Percentiles rank a stretch among this genome's conserved stretches.
These are phyloP conservation scores for Jackrogersella minutella DNA, from an alignment of 495 filamentous ascomycete species.

Conservation along the genomic window DNA sequence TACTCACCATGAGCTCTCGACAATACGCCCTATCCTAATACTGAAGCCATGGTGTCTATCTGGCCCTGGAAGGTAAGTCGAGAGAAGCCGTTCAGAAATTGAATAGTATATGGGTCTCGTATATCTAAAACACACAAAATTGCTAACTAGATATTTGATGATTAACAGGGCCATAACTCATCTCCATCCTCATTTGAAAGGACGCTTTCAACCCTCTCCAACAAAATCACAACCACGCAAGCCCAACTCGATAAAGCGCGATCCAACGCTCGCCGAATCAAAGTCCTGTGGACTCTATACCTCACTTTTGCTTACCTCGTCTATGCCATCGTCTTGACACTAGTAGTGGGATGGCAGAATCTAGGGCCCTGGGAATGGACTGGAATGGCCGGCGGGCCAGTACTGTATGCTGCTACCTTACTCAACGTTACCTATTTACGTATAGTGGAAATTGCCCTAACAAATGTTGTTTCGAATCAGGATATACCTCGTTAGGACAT, in stretches of 20 bases:
- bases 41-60: conserved; percentile 73
- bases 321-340: conserved; percentile 76
- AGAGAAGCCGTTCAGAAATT: background rate
- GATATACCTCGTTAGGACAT: conserved; percentile 71
- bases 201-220: conserved; percentile 78
- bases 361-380: conserved; percentile 78
- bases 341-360: conserved; percentile 86
- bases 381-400: conserved; percentile 78
- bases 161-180: conserved; percentile 72
- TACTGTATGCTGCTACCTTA: conserved; percentile 63
- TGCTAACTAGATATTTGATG: conserved; percentile 20
- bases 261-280: conserved; percentile 76
- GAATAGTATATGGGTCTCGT: background rate
- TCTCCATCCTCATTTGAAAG: conserved; percentile 95
- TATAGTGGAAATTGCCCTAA: conserved; percentile 11
- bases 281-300: conserved; percentile 89
- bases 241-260: conserved; percentile 75
- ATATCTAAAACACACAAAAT: too few relatives aligned
- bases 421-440: background rate
- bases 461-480: conserved; percentile 48
- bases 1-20: conserved; percentile 35
- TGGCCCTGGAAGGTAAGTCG: conserved; percentile 78
- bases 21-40: conserved; percentile 22
- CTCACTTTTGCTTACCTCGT: conserved; percentile 88
- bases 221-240: conserved; percentile 78